Evolutionary conservation across 140 eudicot genomes (phyloP).

Genomic region (Ambrosia hybrid): DNA sequence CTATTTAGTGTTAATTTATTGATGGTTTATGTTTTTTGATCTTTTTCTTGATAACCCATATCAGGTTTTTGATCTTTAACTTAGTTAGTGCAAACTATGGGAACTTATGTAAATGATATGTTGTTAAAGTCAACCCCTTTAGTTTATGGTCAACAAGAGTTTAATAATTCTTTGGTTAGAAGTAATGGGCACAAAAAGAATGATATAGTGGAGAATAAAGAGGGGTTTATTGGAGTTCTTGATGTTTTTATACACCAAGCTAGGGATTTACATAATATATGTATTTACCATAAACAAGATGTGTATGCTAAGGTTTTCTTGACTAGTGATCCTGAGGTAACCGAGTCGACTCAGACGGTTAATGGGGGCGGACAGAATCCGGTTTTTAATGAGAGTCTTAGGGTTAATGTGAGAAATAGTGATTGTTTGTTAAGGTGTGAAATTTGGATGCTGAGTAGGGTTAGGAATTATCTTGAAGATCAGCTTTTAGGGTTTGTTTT

Average conservation of each 20-base stretch:
- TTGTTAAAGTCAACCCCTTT: slow-evolving; percentile 33
- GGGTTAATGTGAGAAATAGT: slow-evolving; percentile 46
- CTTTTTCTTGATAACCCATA: slow-evolving; percentile 4
- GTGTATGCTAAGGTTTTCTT: slow-evolving; percentile 60
- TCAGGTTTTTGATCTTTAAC: neutral
- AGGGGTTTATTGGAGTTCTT: slow-evolving; percentile 41
- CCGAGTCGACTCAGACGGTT: slow-evolving; percentile 61
- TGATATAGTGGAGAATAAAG: slow-evolving; percentile 20
- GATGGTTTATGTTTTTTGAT: neutral
- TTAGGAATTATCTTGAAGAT: slow-evolving; percentile 76
- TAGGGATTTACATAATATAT: slow-evolving; percentile 48
- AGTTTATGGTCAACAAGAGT: slow-evolving; percentile 19
- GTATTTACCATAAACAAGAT: slow-evolving; percentile 69
- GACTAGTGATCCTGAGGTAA: slow-evolving; percentile 62
- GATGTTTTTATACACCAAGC: slow-evolving; percentile 58
- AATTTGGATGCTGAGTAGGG: slow-evolving; percentile 92
- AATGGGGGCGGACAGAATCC: slow-evolving; percentile 88
- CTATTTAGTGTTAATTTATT: neutral
- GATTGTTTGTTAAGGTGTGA: slow-evolving; percentile 75
- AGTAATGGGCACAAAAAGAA: slow-evolving; percentile 4
- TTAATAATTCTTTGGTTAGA: neutral
- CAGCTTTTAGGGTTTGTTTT: slow-evolving; percentile 81
- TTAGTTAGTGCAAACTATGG: slow-evolving; percentile 1
- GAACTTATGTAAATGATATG: slow-evolving; percentile 17
- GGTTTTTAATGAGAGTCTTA: slow-evolving; percentile 63